These are phyloP conservation scores for Auricularia heimuer DNA, from an alignment of 768 basidiomycete species.

Conservation along the genomic window DNA sequence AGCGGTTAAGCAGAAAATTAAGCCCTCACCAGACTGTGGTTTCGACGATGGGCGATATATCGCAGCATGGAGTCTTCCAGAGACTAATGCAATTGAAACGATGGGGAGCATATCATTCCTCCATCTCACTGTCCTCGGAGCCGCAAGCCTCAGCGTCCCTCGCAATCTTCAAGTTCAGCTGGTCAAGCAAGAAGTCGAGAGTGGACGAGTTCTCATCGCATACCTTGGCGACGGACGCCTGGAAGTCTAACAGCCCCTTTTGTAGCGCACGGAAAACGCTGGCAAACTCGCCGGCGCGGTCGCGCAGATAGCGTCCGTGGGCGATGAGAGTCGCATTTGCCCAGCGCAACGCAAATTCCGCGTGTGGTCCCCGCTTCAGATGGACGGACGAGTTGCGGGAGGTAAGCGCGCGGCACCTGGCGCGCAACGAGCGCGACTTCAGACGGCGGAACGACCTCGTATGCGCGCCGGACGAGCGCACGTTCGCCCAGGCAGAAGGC, in stretches of 20 bases:
- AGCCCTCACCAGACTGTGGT: too few relatives aligned
- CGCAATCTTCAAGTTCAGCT: conserved; percentile 37
- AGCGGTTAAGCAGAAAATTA: too few relatives aligned
- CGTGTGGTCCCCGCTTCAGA: conserved; percentile 76
- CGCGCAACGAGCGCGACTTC: conserved; percentile 72
- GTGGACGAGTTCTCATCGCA: conserved; percentile 80
- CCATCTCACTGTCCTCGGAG: not conserved
- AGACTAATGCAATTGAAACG: too few relatives aligned
- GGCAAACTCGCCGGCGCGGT: conserved; percentile 65
- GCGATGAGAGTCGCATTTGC: conserved; percentile 66
- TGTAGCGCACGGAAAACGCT: conserved; percentile 75
- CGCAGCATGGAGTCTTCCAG: too few relatives aligned
- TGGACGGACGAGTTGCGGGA: conserved; percentile 69
- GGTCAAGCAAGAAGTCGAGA: conserved; percentile 69
- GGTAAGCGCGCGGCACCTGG: conserved; percentile 78
- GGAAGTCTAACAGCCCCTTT: conserved; percentile 69
- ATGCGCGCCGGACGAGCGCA: conserved; percentile 67
- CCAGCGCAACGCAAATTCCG: conserved; percentile 94
- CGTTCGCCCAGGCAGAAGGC: conserved; percentile 87
- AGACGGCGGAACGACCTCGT: conserved; percentile 68
- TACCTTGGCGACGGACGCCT: conserved; percentile 72
- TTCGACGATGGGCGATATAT: too few relatives aligned
- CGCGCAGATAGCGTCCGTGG: conserved; percentile 73
- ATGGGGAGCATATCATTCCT: not conserved
- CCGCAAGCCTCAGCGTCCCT: not conserved